Evolutionary conservation across 192 early-diverging fungal species (phyloP), one percentile per base, ranked within the genome.

Genomic region (Cetraspora pellucida): DNA sequence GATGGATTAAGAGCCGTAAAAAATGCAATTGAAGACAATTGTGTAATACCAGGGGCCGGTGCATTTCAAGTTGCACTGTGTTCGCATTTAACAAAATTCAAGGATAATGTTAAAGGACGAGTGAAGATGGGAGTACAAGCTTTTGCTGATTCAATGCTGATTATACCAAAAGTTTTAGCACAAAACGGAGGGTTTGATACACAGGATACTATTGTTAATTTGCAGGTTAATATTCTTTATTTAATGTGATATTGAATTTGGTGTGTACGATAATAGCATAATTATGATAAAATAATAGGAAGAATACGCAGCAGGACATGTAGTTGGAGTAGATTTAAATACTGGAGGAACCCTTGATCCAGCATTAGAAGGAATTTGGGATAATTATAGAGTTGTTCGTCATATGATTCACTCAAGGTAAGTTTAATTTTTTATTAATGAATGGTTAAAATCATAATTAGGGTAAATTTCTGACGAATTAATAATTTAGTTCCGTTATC

Each of bases 1-100:
- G 98, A 99, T 83, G 97, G 97, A 77, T 90, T 99, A 58, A 93
- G 98, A 55, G 95, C 96, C 8, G 97, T 99, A 47, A 98, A 97
- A 89, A 99, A 99, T 83, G 94, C 96, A 3, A 91, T 99, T 79
- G 98, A 99, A 84, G 98, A 99, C 82, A 83, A 87, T 44, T 80
- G 82, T 74, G 87, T 99, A 66, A 92, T 99, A 61, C 92, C 96
- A 25, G 97, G 97, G 28, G 98, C 94, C 9, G 97, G 96, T 28
- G 97, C 97, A 0, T 98, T 99, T 91, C 92, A 98, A 82, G 89
- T 98, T 27, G 96, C 95, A 21, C 89, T 93, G 50, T 86, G 91
- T 50, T 80, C 85, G 28, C 98, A 98, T 77, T 81, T 99, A 61
- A 81, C 89, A 78, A 89, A 97, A 83, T 96, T 93, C 84, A 93